Percentiles rank a stretch among this genome's conserved stretches.
These are phyloP conservation scores for Globisporangium radiosum DNA, from an alignment of 352 stramenopile species.

Conservation along the genomic window DNA sequence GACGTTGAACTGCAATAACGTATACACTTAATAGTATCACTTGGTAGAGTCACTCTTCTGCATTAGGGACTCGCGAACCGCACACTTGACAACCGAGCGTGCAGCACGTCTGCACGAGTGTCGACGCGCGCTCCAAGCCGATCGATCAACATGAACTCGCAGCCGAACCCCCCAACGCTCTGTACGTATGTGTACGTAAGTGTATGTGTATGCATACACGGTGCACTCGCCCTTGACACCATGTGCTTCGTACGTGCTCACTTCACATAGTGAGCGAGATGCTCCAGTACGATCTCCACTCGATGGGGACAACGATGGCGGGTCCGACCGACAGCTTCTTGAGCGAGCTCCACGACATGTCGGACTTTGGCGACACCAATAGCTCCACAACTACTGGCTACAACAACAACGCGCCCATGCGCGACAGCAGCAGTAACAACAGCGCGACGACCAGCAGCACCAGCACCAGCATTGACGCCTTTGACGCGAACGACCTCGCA, in stretches of 20 bases:
- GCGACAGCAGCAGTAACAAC: not conserved
- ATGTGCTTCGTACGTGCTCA: not conserved
- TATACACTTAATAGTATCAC: too few species aligned
- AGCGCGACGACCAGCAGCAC: conserved; percentile 14
- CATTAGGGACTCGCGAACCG: too few species aligned
- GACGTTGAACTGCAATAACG: too few species aligned
- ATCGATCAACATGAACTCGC: too few species aligned
- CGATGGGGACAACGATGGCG: conserved; percentile 36
- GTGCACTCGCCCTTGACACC: not conserved
- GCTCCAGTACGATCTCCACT: conserved; percentile 45
- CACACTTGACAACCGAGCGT: too few species aligned
- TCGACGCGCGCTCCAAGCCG: too few species aligned
- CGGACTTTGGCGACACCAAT: conserved; percentile 2
- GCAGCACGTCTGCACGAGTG: too few species aligned
- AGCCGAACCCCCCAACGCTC: too few species aligned
- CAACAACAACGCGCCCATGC: not conserved
- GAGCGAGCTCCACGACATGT: conserved; percentile 45
- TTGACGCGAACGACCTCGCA: conserved; percentile 33
- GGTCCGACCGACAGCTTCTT: conserved; percentile 34
- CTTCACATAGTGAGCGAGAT: conserved; percentile 32
- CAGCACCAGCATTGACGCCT: conserved; percentile 3
- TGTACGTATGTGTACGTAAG: not conserved
- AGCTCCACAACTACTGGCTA: not conserved
- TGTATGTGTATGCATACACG: not conserved
- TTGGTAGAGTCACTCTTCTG: too few species aligned